phyloP scores from a whole-genome alignment of 208 protist genomes.

The Zelonia costaricensis region DNA sequence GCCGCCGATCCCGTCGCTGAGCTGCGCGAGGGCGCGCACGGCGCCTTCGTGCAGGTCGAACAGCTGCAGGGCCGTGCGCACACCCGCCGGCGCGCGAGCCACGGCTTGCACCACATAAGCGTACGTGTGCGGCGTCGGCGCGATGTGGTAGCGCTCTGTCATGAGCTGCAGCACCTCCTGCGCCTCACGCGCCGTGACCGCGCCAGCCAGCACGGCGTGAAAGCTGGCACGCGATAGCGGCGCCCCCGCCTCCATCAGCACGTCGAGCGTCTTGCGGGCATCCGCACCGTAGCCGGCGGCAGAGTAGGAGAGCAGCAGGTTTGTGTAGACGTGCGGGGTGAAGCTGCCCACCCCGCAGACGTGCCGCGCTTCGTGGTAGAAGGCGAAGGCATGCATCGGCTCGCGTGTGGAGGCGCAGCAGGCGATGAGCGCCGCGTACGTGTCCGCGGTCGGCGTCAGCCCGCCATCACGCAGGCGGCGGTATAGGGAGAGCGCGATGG shows the following conservation, averaged over 20 bases:
- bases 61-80: conserved; percentile 53
- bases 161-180: conserved; percentile 75
- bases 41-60: conserved; percentile 78
- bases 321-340: conserved; percentile 68
- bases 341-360: conserved; percentile 48
- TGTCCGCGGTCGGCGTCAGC: conserved; percentile 48
- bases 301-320: conserved; percentile 72
- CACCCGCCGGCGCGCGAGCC: conserved; percentile 32
- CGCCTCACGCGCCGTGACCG: conserved; percentile 65
- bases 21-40: conserved; percentile 33
- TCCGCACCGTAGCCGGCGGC: conserved; percentile 68
- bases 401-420: conserved; percentile 66
- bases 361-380: conserved; percentile 80
- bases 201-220: conserved; percentile 68
- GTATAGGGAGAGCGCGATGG: conserved; percentile 78
- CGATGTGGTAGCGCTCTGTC: conserved; percentile 58
- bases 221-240: conserved; percentile 70
- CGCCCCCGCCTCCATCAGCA: conserved; percentile 80
- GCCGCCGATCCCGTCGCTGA: background rate
- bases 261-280: conserved; percentile 66
- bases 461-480: conserved; percentile 68
- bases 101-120: conserved; percentile 59
- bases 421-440: conserved; percentile 80
- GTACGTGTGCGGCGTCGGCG: conserved; percentile 76
- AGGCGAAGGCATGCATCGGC: conserved; percentile 81